These are phyloP conservation scores for Malassezia arunalokei DNA, from an alignment of 1,284 basidiomycete species.

Conservation along the genomic window DNA sequence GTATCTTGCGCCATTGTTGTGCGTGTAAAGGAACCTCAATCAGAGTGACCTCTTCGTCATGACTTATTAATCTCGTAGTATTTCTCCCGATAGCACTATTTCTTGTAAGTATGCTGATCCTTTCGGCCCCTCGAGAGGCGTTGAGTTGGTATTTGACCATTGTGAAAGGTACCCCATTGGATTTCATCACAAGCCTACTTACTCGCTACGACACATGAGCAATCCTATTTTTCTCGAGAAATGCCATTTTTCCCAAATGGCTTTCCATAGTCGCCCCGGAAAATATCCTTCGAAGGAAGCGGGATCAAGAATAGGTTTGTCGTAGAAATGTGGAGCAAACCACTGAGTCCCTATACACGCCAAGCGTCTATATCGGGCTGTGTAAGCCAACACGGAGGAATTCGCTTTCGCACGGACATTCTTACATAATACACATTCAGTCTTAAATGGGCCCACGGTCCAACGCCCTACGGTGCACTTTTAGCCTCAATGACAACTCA, in stretches of 20 bases:
- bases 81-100: constrained; percentile 87
- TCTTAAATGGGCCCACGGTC: background rate
- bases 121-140: constrained; percentile 72
- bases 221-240: no score
- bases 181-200: constrained; percentile 35
- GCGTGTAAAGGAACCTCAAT: constrained; percentile 75
- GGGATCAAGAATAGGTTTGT: no score
- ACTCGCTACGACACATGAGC: no score
- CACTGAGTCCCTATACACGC: no score
- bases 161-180: constrained; percentile 30
- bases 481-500: constrained; percentile 18
- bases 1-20: constrained; percentile 73
- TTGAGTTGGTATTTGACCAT: constrained; percentile 34
- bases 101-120: constrained; percentile 83
- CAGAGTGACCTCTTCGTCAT: constrained; percentile 59
- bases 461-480: no score
- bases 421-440: background rate
- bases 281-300: no score
- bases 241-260: no score
- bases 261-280: no score
- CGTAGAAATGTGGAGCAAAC: no score
- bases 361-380: no score
- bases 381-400: no score
- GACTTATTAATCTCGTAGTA: constrained; percentile 73
- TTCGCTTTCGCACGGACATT: background rate